Evolutionary conservation across 2,329 filamentous ascomycete species (phyloP), one percentile per base, ranked within the genome.

Genomic region (Fusarium torreyae): DNA sequence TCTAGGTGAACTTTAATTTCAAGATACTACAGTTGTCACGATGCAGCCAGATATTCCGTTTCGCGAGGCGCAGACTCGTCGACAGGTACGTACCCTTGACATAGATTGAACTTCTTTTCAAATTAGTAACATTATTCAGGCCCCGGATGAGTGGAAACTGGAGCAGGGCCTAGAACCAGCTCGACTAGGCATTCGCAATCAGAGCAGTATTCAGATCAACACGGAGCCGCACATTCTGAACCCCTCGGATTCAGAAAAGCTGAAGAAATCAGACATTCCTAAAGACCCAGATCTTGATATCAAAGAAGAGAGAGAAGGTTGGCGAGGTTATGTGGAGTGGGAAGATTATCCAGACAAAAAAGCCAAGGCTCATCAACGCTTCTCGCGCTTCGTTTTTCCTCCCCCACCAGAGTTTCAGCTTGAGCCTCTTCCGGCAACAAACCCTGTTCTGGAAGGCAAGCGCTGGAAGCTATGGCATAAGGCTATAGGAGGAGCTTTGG

Each of bases 271-370:
- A 0, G 33, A 36, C 8, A 28, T 43, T 14, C 38, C 83, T 2
- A 82, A 80, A 4, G 73, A 85, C 51, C 78, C 60, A 0, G 57
- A 73, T 3, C 68, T 68, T 4, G 69, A 77, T 6, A 76, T 76
- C 2, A 31, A 56, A 7, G 40, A 42, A 10, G 77, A 78, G 45
- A 55, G 75, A 2, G 73, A 77, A 4, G 79, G 78, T 0, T 81
- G 78, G 76, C 77, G 10, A 17, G 74, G 87, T 3, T 92, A 91
- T 63, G 82, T 93, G 8, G 89, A 92, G 71, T 92, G 89, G 89
- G 90, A 92, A 74, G 84, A 87, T 15, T 90, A 91, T 54, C 90
- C 90, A 0, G 87, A 91, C 45, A 92, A 91, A 77, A 91, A 90
- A 72, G 83, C 81, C 28, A 80, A 84, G 46, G 90, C 88, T 0